These are phyloP conservation scores for Alternaria alternata DNA, from an alignment of 2,329 filamentous ascomycete species.

Conservation along the genomic window DNA sequence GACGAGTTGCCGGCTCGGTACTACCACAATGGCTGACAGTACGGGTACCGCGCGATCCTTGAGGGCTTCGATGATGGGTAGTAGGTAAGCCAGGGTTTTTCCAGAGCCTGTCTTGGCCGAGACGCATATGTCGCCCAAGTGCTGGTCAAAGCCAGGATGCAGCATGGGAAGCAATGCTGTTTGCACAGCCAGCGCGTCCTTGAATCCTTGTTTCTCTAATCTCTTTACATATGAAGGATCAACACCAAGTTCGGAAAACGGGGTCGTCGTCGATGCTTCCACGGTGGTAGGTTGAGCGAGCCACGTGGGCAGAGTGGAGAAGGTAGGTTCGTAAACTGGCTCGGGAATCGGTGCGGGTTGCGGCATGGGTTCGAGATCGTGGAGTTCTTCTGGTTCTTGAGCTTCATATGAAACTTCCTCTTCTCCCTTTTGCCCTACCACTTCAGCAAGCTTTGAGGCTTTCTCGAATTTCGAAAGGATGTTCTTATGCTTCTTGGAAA, in stretches of 20 bases:
- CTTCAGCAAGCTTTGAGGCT: conserved; percentile 41
- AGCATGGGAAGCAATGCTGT: conserved; percentile 82
- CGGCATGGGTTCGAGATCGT: conserved; percentile 81
- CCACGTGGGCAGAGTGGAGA: conserved; percentile 83
- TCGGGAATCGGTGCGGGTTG: conserved; percentile 73
- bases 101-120: conserved; percentile 95
- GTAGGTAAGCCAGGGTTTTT: conserved; percentile 89
- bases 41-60: conserved; percentile 69
- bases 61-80: conserved; percentile 83
- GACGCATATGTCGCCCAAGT: conserved; percentile 81
- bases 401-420: conserved; percentile 47
- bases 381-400: conserved; percentile 57
- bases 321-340: conserved; percentile 67
- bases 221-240: conserved; percentile 65
- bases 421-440: conserved; percentile 22
- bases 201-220: conserved; percentile 73
- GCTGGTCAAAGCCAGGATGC: conserved; percentile 68
- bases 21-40: conserved; percentile 81
- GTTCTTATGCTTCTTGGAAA: conserved; percentile 47
- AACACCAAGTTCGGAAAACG: conserved; percentile 73
- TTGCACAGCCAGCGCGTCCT: conserved; percentile 79
- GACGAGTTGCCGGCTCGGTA: conserved; percentile 91
- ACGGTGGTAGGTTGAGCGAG: conserved; percentile 77
- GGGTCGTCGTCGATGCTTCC: conserved; percentile 64
- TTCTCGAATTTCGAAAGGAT: conserved; percentile 59